Conservation (phyloP, 1,284 basidiomycete genomes). For the Coniferiporia sulphurascens region DNA sequence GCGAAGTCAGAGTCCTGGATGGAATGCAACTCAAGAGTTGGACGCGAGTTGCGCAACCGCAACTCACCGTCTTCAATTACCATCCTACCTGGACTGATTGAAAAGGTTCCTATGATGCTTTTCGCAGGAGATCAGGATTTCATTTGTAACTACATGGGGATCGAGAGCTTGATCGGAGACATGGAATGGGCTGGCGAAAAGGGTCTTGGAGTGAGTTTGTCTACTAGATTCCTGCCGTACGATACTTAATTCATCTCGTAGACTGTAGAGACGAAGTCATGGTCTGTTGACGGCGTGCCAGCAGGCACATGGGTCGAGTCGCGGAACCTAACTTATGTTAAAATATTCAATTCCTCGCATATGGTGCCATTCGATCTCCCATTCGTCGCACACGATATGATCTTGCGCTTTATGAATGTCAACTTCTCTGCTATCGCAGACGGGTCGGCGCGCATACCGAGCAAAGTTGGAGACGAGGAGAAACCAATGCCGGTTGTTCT, state of each 20-base stretch:
- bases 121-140: conserved; percentile 96
- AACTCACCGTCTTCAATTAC: conserved; percentile 69
- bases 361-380: conserved; percentile 95
- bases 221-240: neutral
- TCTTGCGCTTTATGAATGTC: conserved; percentile 90
- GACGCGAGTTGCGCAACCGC: conserved; percentile 53
- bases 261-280: conserved; percentile 71
- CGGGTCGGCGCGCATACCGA: conserved; percentile 69
- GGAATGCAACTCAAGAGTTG: conserved; percentile 79
- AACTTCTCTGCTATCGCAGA: conserved; percentile 80
- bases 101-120: conserved; percentile 80
- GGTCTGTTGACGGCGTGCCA: conserved; percentile 73
- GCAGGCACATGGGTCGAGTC: conserved; percentile 90
- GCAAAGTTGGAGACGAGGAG: conserved; percentile 62
- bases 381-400: conserved; percentile 93
- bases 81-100: conserved; percentile 76
- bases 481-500: conserved; percentile 50
- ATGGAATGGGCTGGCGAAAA: conserved; percentile 82
- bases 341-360: conserved; percentile 88
- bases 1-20: conserved; percentile 81
- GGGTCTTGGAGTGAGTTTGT: conserved; percentile 69
- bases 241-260: conserved; percentile 28
- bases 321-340: conserved; percentile 91
- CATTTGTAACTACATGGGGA: conserved; percentile 93
- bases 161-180: conserved; percentile 79